Conservation (phyloP, 1,139 yeast genomes). For the Nematodospora anomalae region DNA sequence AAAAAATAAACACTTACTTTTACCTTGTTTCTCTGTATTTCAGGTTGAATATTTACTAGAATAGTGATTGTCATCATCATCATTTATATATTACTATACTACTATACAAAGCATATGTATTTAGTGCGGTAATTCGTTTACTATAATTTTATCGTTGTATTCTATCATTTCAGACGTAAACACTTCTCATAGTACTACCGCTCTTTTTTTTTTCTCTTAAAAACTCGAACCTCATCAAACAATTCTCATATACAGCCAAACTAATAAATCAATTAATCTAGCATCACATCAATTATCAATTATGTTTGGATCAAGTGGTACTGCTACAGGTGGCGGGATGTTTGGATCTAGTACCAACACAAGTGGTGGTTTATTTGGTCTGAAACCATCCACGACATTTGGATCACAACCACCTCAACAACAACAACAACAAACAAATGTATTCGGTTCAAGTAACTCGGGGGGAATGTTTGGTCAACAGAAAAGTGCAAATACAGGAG, state of each 20-base stretch:
- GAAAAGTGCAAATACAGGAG: too few relatives aligned
- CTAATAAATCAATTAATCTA: neutral
- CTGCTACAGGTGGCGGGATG: slow-evolving; percentile 18
- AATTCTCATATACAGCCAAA: slow-evolving; percentile 1
- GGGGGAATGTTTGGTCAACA: slow-evolving; percentile 19
- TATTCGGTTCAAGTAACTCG: slow-evolving; percentile 12
- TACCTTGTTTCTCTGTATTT: neutral
- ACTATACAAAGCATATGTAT: too few relatives aligned
- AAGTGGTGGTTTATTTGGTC: slow-evolving; percentile 15
- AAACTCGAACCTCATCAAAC: neutral
- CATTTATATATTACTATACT: neutral
- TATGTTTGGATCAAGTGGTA: slow-evolving; percentile 12
- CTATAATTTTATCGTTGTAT: too few relatives aligned
- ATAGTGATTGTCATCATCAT: neutral
- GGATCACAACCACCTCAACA: slow-evolving; percentile 4
- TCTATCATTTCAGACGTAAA: too few relatives aligned
- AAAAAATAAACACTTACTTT: neutral
- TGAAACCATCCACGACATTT: slow-evolving; percentile 11
- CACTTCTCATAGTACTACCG: neutral
- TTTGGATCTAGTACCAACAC: slow-evolving; percentile 12
- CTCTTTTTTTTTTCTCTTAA: slow-evolving; percentile 2
- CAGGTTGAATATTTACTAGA: neutral
- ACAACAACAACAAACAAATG: slow-evolving; percentile 2
- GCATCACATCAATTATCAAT: neutral
- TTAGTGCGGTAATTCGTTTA: too few relatives aligned